Evolutionary conservation across 2,329 filamentous ascomycete genomes (phyloP), one percentile per base, ranked within the genome.

Genomic region (Penicillium sp.): DNA sequence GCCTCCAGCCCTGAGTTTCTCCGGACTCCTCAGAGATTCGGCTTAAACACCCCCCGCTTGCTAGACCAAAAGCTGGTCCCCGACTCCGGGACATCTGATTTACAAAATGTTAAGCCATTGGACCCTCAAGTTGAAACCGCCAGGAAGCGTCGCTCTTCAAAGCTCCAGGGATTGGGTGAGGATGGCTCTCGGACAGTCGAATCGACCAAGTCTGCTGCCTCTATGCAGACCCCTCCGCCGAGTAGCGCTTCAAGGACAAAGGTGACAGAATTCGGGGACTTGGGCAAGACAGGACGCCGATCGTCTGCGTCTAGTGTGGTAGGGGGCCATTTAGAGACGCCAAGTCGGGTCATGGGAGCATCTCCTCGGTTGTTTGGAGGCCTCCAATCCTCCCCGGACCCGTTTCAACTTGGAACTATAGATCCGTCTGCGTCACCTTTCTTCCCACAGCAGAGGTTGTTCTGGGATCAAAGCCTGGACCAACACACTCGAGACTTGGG

Each of bases 211-310:
- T 81, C 78, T 8, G 79, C 79, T 30, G 78, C 78, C 38, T 79
- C 78, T 15, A 87, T 88, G 79, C 86, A 88, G 73, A 88, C 86
- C 13, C 86, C 86, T 38, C 86, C 86, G 53, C 86, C 86, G 3
- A 88, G 85, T 29, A 81, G 86, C 73, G 85, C 84, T 19, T 84
- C 82, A 6, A 80, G 82, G 69, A 81, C 84, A 65, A 80, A 79
- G 63, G 72, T 76, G 66, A 77, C 70, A 17, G 74, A 73, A 64
- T 71, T 74, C 55, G 73, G 74, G 26, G 63, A 69, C 21, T 45
- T 64, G 35, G 65, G 56, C 26, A 68, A 67, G 46, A 58, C 67
- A 26, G 65, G 66, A 4, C 68, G 66, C 62, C 70, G 66, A 53
- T 41, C 62, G 35, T 70, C 68, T n/a, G 62, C 60, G 3, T 69